A percentile compares a stretch with the other conserved stretches of the same genome.
Conservation (phyloP, 73 alveolate genomes). For the Paramecium sonneborni region DNA sequence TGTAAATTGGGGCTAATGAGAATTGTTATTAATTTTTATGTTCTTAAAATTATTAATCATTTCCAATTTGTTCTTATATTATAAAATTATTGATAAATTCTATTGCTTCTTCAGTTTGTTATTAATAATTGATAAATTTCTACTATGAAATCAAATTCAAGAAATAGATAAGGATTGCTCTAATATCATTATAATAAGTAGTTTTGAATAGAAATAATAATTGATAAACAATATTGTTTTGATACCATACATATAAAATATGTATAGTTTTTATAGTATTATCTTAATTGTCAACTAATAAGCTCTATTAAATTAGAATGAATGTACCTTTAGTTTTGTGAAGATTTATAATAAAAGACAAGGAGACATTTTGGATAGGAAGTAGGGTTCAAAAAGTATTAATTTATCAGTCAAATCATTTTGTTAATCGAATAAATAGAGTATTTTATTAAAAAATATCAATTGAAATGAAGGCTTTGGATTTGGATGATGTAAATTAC, state of each 20-base stretch:
- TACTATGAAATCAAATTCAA: background rate
- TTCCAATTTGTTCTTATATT: background rate
- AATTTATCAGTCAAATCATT: background rate
- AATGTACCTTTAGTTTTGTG: background rate
- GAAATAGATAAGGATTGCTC: background rate
- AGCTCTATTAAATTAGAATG: background rate
- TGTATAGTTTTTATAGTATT: background rate
- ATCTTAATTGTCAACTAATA: background rate
- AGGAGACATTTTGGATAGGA: background rate
- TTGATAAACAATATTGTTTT: background rate
- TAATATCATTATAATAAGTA: background rate
- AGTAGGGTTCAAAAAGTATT: background rate
- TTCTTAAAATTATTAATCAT: background rate
- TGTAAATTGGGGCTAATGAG: background rate
- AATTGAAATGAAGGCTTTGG: background rate
- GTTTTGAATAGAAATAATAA: slow-evolving; percentile 5
- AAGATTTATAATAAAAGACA: background rate
- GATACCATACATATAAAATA: background rate
- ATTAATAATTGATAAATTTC: background rate
- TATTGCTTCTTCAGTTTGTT: background rate
- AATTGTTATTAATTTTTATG: background rate
- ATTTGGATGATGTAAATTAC: background rate
- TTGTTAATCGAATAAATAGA: background rate
- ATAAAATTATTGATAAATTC: background rate
- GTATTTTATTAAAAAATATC: background rate